Evolutionary conservation across 148 eudicot genomes (phyloP), one percentile per base, ranked within the genome.

Genomic region (Tetragonia tetragonoides): DNA sequence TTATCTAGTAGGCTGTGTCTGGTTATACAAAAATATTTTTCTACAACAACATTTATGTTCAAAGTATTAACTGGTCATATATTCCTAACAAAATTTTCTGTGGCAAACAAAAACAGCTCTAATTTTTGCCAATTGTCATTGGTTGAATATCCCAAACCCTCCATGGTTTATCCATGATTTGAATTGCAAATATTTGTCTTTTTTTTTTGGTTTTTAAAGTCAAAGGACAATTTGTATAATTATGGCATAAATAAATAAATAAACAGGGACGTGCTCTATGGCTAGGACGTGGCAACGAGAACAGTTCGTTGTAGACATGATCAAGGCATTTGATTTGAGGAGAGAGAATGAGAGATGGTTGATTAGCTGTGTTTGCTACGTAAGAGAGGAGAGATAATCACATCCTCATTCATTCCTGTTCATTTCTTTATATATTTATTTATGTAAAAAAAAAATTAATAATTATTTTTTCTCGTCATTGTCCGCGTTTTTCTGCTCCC

Each of bases 401-500:
- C 47, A 1, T 44, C 17, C 10, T 20, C 67, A 56, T 54, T 51
- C 0, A 60, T 7, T 17, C n/a, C 17, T 57, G 0, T 60, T 21
- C n/a, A 60, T 60, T 60, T 60, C 0, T 20, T 20, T 57, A 59
- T 17, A 18, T 47, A 11, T n/a, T 39, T 49, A 5, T 14, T 34
- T 53, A 5, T 60, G 10, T 68, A 39, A 6, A 1, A 24, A 21
- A 40, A 12, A 18, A 67, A 40, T 66, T 69, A 10, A 38, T 28
- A 44, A 10, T 7, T 59, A 23, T 40, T 49, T 60, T n/a, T 70
- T 76, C 70, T 66, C 2, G 81, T 75, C 67, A 77, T 80, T 73
- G 80, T 65, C 90, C 90, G 82, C 81, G 69, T 23, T 73, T 84
- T 74, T 82, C 89, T 88, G 79, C 2, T 2, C 28, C 72, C 71